Conservation (phyloP, 345 rosid genomes). For the Geranium brycei region DNA sequence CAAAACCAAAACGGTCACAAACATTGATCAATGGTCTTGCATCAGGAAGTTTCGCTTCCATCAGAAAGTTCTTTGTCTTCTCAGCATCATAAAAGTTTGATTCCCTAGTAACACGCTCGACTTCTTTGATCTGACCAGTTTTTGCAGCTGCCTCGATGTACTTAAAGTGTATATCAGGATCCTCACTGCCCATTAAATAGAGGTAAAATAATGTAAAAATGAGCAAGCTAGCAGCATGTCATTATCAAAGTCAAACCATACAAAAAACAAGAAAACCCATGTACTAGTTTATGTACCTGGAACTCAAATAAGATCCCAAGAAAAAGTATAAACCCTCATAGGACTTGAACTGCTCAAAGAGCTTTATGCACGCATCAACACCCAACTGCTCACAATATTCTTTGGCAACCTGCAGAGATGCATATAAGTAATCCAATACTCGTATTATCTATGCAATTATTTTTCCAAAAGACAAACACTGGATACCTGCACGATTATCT, state of each 20-base stretch:
- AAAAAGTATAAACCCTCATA: conserved; percentile 93
- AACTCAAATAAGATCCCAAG: conserved; percentile 85
- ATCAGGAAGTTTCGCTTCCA: conserved; percentile 99
- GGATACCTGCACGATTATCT: conserved; percentile 71
- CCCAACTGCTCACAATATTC: conserved; percentile 97
- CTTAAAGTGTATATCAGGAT: conserved; percentile 95
- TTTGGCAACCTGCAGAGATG: conserved; percentile 62
- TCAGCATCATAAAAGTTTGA: conserved; percentile 92
- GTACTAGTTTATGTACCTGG: conserved; percentile 36
- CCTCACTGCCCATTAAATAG: conserved; percentile 48
- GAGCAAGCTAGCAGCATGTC: not conserved
- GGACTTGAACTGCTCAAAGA: conserved; percentile 93
- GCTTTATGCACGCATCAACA: conserved; percentile 74
- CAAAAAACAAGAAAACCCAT: not conserved
- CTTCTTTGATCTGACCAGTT: conserved; percentile 95
- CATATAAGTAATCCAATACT: conserved; percentile 4
- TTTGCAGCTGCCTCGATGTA: conserved; percentile 98
- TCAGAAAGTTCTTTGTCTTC: conserved; percentile 90
- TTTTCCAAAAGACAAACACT: conserved; percentile 2
- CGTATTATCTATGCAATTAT: not conserved
- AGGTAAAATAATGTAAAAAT: not conserved
- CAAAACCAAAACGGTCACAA: conserved; percentile 97
- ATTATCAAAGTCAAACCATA: not conserved
- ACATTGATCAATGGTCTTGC: conserved; percentile 56
- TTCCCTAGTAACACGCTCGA: conserved; percentile 97